These are phyloP conservation scores for Iberis pinnata DNA, from an alignment of 345 rosid species.

Conservation along the genomic window DNA sequence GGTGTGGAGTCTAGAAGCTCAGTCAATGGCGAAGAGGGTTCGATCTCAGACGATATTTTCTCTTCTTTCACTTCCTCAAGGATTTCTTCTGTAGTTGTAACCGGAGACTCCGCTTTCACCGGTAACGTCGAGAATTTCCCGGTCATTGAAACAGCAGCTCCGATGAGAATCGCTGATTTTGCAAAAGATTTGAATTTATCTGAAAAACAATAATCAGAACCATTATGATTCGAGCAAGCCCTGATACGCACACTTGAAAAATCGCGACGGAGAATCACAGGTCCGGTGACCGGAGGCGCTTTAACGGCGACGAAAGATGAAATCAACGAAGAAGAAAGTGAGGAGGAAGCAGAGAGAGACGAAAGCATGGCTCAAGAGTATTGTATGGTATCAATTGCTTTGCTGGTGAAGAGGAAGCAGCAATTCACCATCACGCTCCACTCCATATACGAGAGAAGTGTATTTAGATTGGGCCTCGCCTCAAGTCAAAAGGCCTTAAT, in stretches of 20 bases:
- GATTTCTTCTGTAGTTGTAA: slow-evolving; percentile 32
- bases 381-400: too few relatives aligned
- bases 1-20: slow-evolving; percentile 42
- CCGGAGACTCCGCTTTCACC: slow-evolving; percentile 55
- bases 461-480: too few relatives aligned
- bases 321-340: slow-evolving; percentile 22
- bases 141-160: slow-evolving; percentile 43
- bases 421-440: too few relatives aligned
- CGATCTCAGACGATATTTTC: slow-evolving; percentile 13
- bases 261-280: slow-evolving; percentile 20
- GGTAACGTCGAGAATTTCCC: slow-evolving; percentile 37
- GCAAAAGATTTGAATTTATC: slow-evolving; percentile 40
- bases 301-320: slow-evolving; percentile 22
- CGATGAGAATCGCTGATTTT: slow-evolving; percentile 48
- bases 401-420: too few relatives aligned
- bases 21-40: slow-evolving; percentile 32
- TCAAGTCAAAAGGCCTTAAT: too few relatives aligned
- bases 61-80: slow-evolving; percentile 20
- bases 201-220: neutral
- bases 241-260: slow-evolving; percentile 19
- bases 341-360: slow-evolving; percentile 24
- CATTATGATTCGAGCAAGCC: slow-evolving; percentile 28
- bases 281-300: slow-evolving; percentile 24
- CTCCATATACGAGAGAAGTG: too few relatives aligned
- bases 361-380: too few relatives aligned